Percentiles rank a stretch among this genome's conserved stretches.
Evolutionary conservation across 2,329 filamentous ascomycete genomes (phyloP).

Genomic region (Beauveria sp.): DNA sequence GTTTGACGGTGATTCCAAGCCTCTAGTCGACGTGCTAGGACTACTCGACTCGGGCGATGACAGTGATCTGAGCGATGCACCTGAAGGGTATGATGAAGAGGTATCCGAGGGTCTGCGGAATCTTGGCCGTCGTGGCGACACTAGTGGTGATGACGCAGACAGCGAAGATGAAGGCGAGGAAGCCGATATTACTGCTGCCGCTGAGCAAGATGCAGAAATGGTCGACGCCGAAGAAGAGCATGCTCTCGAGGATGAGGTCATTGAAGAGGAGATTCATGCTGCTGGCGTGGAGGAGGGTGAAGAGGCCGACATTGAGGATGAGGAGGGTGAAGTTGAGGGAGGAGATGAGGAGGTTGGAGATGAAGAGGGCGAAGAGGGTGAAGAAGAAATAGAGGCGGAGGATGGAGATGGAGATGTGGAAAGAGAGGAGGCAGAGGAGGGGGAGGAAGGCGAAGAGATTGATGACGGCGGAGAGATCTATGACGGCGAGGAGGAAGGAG

Average conservation of each 20-base stretch:
- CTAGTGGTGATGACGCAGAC: constrained; percentile 28
- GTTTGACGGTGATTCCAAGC: constrained; percentile 19
- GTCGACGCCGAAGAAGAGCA: constrained; percentile 12
- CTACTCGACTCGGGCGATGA: constrained; percentile 51
- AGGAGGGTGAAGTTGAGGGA: constrained; percentile 15
- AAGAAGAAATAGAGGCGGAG: constrained; percentile 13
- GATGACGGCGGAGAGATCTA: constrained; percentile 14
- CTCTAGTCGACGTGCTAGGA: constrained; percentile 3
- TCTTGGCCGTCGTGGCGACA: constrained; percentile 4
- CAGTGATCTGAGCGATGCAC: constrained; percentile 60
- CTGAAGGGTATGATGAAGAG: constrained; percentile 51
- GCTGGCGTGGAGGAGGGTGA: constrained; percentile 17
- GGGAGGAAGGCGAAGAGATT: constrained; percentile 20
- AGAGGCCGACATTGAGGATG: constrained; percentile 10
- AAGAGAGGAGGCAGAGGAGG: constrained; percentile 19
- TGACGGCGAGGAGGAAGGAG: constrained; percentile 13
- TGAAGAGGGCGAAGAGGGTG: constrained; percentile 14
- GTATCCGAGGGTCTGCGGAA: constrained; percentile 37
- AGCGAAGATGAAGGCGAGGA: constrained; percentile 29
- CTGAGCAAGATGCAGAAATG: not conserved
- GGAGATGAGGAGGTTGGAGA: constrained; percentile 13
- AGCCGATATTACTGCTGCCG: not conserved
- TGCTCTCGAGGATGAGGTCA: not conserved
- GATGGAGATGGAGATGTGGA: constrained; percentile 17
- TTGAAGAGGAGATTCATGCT: constrained; percentile 21